Percentiles rank a stretch among this genome's conserved stretches.
Conservation (phyloP, 768 basidiomycete species). For the Lactarius hengduanensis region DNA sequence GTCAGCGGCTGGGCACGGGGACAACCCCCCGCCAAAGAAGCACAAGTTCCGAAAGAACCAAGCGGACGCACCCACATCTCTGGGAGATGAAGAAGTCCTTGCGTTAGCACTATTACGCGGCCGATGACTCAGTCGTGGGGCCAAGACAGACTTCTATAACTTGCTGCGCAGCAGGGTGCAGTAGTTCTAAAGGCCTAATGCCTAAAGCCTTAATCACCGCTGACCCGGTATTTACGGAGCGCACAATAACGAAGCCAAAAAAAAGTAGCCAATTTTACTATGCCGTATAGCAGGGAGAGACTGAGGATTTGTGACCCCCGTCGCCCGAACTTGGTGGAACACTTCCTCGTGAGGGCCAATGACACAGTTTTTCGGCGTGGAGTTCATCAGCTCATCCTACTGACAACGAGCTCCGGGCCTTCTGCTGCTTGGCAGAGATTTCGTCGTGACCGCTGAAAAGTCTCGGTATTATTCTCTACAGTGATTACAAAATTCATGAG, state of each 20-base stretch:
- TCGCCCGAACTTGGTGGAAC: background rate
- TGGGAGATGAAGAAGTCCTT: constrained; percentile 61
- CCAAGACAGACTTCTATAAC: background rate
- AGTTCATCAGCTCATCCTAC: background rate
- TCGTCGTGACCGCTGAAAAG: background rate
- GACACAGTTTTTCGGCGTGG: background rate
- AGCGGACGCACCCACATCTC: constrained; percentile 23
- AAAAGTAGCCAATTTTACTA: background rate
- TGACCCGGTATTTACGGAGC: background rate
- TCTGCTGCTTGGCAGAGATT: background rate
- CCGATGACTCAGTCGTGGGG: constrained; percentile 24
- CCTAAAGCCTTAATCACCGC: background rate
- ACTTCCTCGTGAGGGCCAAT: background rate
- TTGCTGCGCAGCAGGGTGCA: background rate
- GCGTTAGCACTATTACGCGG: constrained; percentile 58
- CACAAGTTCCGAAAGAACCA: constrained; percentile 30
- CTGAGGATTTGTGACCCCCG: background rate
- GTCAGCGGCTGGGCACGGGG: constrained; percentile 36
- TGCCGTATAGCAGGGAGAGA: background rate
- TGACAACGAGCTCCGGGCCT: background rate
- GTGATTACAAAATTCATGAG: background rate
- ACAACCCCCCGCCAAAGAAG: constrained; percentile 37
- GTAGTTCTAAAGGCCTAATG: background rate
- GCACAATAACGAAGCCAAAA: background rate
- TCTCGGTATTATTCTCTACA: background rate